Base-by-base conservation (phyloP, 768 basidiomycete species). In the Boletus sensibilis region DNA sequence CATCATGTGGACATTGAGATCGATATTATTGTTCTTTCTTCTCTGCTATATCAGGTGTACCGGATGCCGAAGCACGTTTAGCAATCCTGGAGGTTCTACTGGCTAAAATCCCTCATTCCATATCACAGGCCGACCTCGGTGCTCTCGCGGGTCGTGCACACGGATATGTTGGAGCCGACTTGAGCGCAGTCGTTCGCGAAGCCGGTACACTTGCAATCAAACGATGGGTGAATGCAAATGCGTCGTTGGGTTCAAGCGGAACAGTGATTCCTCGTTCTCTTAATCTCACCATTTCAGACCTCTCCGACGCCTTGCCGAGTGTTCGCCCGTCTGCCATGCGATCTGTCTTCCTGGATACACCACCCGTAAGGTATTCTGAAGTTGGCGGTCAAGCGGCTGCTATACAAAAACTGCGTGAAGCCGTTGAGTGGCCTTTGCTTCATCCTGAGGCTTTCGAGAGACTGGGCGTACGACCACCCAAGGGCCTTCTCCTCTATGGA, bases 151-250 rank as follows among this genome's bases (percentile, higher is more conserved):
- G 82, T 12, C 83, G 83, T 33, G 94, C 94, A 12, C 94, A 99
- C 60, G 97, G 97, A 0, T 98, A 95, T 69, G 97, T 99, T 44
- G 97, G 96, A 8, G 97, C 97, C 6, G 97, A 99, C 72, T 79
- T 99, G 42, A 86, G 88, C 33, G 92, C 94, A 0, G 85, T 98
- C 52, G 85, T 98, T 23, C 88, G 96, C 33, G 92, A 96, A 72
- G 94, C 94, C 10, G 95, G 95, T 3, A 94, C 94, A 3, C 72
- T 85, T 21, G 90, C 94, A 3, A 96, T 99, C 69, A 95, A 95
- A 64, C 85, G 88, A 18, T 90, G 85, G 84, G 73, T 89, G 27
- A 74, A 75, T 31, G 59, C 56, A 35, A 56, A 59, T 37, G 33
- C 37, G 20, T 54, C 62, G 29, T 48, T 14, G 12, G 52, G 40